phyloP scores from a whole-genome alignment of 345 rosid species.

The Clausena lansium region DNA sequence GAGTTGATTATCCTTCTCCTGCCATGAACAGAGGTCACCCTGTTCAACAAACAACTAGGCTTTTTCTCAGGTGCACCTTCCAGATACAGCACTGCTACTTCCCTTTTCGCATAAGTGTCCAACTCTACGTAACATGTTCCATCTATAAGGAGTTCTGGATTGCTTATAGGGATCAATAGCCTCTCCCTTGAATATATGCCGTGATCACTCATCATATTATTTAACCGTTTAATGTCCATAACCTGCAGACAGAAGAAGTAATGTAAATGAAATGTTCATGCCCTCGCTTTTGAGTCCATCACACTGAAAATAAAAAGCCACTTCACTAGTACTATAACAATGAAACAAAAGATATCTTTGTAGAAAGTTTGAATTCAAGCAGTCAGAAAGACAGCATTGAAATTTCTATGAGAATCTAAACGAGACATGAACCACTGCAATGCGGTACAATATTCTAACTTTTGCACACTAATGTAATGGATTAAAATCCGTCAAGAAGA shows the following conservation, averaged over 20 bases:
- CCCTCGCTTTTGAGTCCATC: background rate
- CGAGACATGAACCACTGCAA: background rate
- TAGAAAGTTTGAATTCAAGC: background rate
- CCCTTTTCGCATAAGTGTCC: slow-evolving; percentile 69
- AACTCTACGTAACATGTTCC: slow-evolving; percentile 80
- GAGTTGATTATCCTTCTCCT: slow-evolving; percentile 65
- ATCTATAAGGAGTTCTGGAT: slow-evolving; percentile 52
- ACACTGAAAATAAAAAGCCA: background rate
- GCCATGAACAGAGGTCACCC: slow-evolving; percentile 48
- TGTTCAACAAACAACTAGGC: slow-evolving; percentile 24
- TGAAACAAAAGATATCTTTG: background rate
- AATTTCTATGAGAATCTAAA: background rate
- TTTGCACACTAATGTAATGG: background rate
- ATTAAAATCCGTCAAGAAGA: background rate
- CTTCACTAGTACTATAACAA: background rate
- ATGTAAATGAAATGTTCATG: background rate
- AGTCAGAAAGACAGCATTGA: background rate
- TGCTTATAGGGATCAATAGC: slow-evolving; percentile 72
- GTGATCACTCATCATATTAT: slow-evolving; percentile 92
- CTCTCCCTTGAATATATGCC: slow-evolving; percentile 86
- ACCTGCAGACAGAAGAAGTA: slow-evolving; percentile 44
- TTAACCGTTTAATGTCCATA: slow-evolving; percentile 71
- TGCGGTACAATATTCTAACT: background rate
- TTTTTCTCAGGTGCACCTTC: slow-evolving; percentile 53
- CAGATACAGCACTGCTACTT: slow-evolving; percentile 76